A percentile compares a stretch with the other conserved stretches of the same genome.
Evolutionary conservation across 257 asterid species (phyloP).

Genomic region (Echium plantagineum): DNA sequence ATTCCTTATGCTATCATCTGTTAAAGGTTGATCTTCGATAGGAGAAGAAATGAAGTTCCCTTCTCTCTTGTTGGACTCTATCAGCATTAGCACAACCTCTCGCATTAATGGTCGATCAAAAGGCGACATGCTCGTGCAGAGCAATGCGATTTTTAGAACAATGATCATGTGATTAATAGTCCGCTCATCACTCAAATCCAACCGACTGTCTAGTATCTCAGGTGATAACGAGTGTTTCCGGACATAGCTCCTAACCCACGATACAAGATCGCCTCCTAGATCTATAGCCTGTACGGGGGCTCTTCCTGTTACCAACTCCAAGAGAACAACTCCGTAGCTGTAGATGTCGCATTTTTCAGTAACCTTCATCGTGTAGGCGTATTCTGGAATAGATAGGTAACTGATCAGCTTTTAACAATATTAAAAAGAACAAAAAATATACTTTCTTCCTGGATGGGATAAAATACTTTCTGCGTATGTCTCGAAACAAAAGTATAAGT

Average conservation of each 20-base stretch:
- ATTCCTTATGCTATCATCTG: conserved; percentile 32
- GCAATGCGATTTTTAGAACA: conserved; percentile 60
- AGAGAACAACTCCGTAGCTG: conserved; percentile 80
- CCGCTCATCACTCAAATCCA: conserved; percentile 37
- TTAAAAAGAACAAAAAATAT: background rate
- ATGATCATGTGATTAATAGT: conserved; percentile 59
- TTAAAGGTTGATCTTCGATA: conserved; percentile 28
- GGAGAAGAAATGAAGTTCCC: conserved; percentile 40
- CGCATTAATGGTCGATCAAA: conserved; percentile 78
- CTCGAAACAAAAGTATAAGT: no score
- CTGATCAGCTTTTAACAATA: background rate
- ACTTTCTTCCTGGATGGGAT: background rate
- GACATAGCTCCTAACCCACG: conserved; percentile 50
- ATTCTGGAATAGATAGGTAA: conserved; percentile 35
- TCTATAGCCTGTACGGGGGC: conserved; percentile 86
- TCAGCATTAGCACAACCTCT: conserved; percentile 74
- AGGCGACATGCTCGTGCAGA: conserved; percentile 72
- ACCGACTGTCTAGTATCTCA: conserved; percentile 52
- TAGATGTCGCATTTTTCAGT: conserved; percentile 89
- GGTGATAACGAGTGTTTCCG: conserved; percentile 46
- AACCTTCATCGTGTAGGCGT: conserved; percentile 92
- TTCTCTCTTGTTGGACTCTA: conserved; percentile 60
- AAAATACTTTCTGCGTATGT: background rate
- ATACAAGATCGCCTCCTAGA: conserved; percentile 81
- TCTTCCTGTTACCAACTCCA: conserved; percentile 79